Base-by-base conservation (phyloP, 78 protist genomes). In the Dictyostelium brefeldianum region DNA sequence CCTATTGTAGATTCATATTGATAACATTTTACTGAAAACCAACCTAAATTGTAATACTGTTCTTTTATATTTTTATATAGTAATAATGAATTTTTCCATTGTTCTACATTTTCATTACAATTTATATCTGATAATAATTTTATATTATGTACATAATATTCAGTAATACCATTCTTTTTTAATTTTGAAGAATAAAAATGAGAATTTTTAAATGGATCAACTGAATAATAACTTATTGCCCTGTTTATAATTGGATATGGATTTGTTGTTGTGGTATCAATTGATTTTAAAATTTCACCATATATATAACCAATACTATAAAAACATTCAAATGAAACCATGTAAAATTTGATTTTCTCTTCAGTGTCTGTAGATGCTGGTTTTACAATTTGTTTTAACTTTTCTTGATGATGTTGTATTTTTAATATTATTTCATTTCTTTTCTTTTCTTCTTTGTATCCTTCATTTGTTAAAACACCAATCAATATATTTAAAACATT, bases 321-420 rank as follows among this genome's bases (percentile, higher is more conserved):
- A 59, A 59, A 59, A 59, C 69, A 59, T n/a, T 59, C 69, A 8
- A 59, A 59, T 59, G 69, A 59, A 22, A 59, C 25, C n/a, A n/a
- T 59, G n/a, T 14, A 59, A n/a, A 59, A 59, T 59, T 59, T 59
- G 31, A 22, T 59, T 9, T n/a, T 36, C 43, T 36, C 43, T 2
- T 36, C 43, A n/a, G n/a, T n/a, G n/a, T n/a, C n/a, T n/a, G n/a
- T 57, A n/a, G 64, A 22, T 54, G 25, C 25, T 17, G 18, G 12
- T 54, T 18, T 9, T 57, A 2, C n/a, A n/a, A n/a, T n/a, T n/a
- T n/a, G n/a, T n/a, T n/a, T n/a, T n/a, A n/a, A n/a, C n/a, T n/a
- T n/a, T n/a, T n/a, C n/a, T n/a, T n/a, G 43, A 36, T 36, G 2
- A 3, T 36, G 1, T 1, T 36, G 1, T 36, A 36, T 36, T 36